Evolutionary conservation across 1,139 yeast genomes (phyloP).

Genomic region (Kluyveromyces sp.): DNA sequence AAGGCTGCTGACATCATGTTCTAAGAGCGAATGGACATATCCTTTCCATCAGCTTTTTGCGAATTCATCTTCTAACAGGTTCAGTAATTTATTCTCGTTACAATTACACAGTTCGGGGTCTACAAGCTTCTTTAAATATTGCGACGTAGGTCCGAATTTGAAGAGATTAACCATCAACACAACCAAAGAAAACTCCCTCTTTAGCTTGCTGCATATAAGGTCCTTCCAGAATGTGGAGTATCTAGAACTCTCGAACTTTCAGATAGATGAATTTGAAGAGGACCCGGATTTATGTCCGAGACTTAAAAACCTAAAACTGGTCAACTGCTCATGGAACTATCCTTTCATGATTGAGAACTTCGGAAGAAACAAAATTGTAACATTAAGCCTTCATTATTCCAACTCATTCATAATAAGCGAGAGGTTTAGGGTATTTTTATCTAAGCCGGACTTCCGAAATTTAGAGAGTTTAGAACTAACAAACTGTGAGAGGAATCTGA

Average conservation of each 20-base stretch:
- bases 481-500: constrained; percentile 23
- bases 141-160: constrained; percentile 16
- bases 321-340: constrained; percentile 32
- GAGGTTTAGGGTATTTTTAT: constrained; percentile 27
- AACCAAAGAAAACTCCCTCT: constrained; percentile 20
- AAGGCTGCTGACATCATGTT: constrained; percentile 22
- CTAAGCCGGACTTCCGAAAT: constrained; percentile 24
- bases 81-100: constrained; percentile 19
- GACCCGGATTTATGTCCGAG: constrained; percentile 16
- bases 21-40: constrained; percentile 32
- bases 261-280: constrained; percentile 27
- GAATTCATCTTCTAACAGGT: constrained; percentile 8
- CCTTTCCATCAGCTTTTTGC: constrained; percentile 23
- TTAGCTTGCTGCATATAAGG: constrained; percentile 28
- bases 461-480: constrained; percentile 24
- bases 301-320: constrained; percentile 16
- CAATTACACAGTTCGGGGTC: constrained; percentile 23
- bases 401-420: constrained; percentile 31
- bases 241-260: constrained; percentile 24
- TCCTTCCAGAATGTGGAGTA: constrained; percentile 20
- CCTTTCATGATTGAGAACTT: constrained; percentile 29
- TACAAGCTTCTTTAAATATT: constrained; percentile 31
- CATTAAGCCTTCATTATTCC: constrained; percentile 22
- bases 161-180: constrained; percentile 19
- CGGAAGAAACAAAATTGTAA: constrained; percentile 20